Conservation (phyloP, 352 stramenopile genomes). For the Globisporangium ultimum region DNA sequence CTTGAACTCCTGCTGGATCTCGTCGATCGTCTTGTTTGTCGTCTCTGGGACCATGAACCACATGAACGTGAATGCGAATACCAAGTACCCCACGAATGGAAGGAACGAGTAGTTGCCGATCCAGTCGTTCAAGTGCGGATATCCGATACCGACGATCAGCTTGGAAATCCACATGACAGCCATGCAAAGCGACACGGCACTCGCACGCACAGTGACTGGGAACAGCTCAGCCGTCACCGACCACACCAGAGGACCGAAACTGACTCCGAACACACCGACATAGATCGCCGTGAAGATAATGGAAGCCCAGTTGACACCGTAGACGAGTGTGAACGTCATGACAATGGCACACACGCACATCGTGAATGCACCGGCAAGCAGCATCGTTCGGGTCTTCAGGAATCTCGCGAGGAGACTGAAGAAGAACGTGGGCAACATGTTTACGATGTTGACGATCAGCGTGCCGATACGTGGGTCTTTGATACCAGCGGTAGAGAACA, state of each 20-base stretch:
- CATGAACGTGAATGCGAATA: conserved; percentile 26
- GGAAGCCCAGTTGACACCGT: conserved; percentile 28
- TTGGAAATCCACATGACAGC: conserved; percentile 38
- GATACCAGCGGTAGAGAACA: conserved; percentile 40
- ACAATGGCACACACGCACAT: conserved; percentile 49
- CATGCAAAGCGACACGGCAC: conserved; percentile 33
- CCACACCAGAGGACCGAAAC: conserved; percentile 45
- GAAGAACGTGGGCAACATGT: conserved; percentile 28
- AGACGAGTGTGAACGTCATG: conserved; percentile 44
- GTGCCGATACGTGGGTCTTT: conserved; percentile 34
- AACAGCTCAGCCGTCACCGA: conserved; percentile 29
- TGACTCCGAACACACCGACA: conserved; percentile 35
- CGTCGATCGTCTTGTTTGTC: conserved; percentile 44
- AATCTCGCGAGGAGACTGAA: conserved; percentile 28
- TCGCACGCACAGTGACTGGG: conserved; percentile 24
- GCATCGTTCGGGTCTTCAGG: conserved; percentile 53
- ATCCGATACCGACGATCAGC: conserved; percentile 38
- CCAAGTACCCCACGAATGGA: conserved; percentile 32
- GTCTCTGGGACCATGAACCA: conserved; percentile 45
- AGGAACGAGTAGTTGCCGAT: conserved; percentile 34
- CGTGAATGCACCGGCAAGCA: conserved; percentile 30
- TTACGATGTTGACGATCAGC: conserved; percentile 37
- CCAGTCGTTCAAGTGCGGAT: conserved; percentile 31
- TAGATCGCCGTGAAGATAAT: conserved; percentile 50
- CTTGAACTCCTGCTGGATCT: conserved; percentile 47